A percentile compares a stretch with the other conserved stretches of the same genome.
phyloP scores from a whole-genome alignment of 2,329 filamentous ascomycete species.

The Fusarium pilosicola region DNA sequence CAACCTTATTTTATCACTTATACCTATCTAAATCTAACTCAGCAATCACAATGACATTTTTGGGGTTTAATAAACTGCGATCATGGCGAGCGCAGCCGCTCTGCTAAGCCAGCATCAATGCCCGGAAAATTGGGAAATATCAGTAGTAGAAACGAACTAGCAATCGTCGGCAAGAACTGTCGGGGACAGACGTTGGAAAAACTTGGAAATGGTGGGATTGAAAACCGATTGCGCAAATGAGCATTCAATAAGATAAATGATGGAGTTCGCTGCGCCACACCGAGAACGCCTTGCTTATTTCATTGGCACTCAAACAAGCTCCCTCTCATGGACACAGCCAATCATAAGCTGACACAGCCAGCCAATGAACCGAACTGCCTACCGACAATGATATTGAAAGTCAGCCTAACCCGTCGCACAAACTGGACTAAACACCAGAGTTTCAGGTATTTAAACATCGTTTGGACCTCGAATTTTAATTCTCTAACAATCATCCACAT shows the following conservation, averaged over 20 bases:
- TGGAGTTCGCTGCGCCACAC: neutral
- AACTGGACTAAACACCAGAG: neutral
- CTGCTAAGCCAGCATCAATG: neutral
- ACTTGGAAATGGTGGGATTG: neutral
- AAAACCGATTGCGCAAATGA: neutral
- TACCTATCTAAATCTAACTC: neutral
- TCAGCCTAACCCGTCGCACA: neutral
- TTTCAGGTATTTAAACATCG: neutral
- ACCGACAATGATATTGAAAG: neutral
- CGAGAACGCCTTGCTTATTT: neutral
- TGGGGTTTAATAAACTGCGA: rapidly evolving
- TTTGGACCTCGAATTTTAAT: neutral
- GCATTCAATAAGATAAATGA: neutral
- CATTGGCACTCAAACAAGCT: neutral
- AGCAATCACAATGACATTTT: neutral
- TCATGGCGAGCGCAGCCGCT: neutral
- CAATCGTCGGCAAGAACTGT: neutral
- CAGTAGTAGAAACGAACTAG: neutral
- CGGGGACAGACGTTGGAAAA: neutral
- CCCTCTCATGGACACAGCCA: neutral
- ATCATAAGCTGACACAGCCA: neutral
- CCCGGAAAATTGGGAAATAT: neutral
- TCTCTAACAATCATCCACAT: neutral
- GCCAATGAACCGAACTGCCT: neutral
- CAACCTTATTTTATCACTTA: neutral